Base-by-base conservation (phyloP, 306 rosid genomes). In the Casuarina equisetifolia region DNA sequence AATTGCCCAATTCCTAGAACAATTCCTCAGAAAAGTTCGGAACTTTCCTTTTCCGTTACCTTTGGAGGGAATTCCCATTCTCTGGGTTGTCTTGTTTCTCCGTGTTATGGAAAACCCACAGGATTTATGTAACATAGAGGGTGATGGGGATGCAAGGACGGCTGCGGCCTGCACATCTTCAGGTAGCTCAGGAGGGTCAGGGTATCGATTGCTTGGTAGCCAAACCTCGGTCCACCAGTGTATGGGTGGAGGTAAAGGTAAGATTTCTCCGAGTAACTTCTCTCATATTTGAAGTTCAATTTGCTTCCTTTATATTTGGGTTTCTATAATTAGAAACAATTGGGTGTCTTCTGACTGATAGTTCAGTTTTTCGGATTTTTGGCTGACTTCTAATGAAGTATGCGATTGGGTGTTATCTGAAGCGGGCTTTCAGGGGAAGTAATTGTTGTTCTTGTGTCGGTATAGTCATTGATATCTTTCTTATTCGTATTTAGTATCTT, bases 71-170 rank as follows among this genome's bases (percentile, higher is more conserved):
- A 38, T 54, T 54, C 75, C 42, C 39, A 69, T 44, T 61, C 72
- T 25, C 77, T 69, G 10, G 6, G 62, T 66, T 20, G 9, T 72
- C 39, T 61, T 66, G 16, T 42, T 53, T 52, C 67, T 54, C 63
- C 72, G 70, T 36, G 44, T 74, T 70, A 86, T 84, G 89, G 91
- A 87, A 52, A 70, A 25, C 64, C 59, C 77, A 52, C 86, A 73
- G 32, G 75, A 70, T 43, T 68, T 81, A 62, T 70, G 74, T 78
- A 49, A 39, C 83, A 59, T 43, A 20, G 93, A 87, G 46, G 83
- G 72, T 55, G 91, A 89, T 19, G 88, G 77, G 48, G 85, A 83
- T 67, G 93, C 74, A 64, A 77, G 79, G 66, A 82, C 79, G 71
- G 73, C 81, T 46, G 5, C 70, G 68, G 40, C 86, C 53, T 38